Evolutionary conservation across 2,329 filamentous ascomycete species (phyloP), one percentile per base, ranked within the genome.

Genomic region (Boeremia lycopersici): DNA sequence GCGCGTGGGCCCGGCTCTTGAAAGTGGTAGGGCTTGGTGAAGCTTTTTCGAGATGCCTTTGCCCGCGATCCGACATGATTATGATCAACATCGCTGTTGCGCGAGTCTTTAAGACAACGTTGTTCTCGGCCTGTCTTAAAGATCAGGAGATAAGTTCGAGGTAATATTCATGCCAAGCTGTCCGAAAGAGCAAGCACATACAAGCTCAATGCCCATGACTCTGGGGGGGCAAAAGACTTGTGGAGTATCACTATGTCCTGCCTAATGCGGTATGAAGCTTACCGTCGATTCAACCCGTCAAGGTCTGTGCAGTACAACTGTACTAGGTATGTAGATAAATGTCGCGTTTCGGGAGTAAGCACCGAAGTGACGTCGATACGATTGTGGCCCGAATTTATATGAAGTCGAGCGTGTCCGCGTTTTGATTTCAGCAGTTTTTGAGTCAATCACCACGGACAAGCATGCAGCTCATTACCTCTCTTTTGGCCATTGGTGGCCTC

Each of bases 401-500:
- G 38, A 56, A 52, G 39, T 25, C 15, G 28, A 33, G 36, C 19
- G 31, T 26, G 29, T 17, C 46, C 52, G 34, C 30, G 19, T 42
- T 17, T 23, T 47, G 15, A 9, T 48, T 30, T 29, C 11, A 48
- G 44, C 47, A 55, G 56, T 48, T 41, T 49, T 34, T 29, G 13
- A 41, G 31, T n/a, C 31, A 42, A 45, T 40, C 38, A 25, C 26
- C 29, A 36, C 25, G 15, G 33, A 42, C 47, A 48, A 56, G 30
- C 6, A 74, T 75, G 72, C 66, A 68, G 59, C 62, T 74, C 46
- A 57, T 73, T 15, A 49, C 41, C 35, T 66, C 69, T n/a, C 42
- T 71, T 23, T 50, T 75, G 36, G 70, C 67, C 43, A 48, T 73
- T 45, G 44, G 60, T 28, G 67, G 70, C 39, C 60, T 74, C 36